Percentiles rank a stretch among this genome's conserved stretches.
These are phyloP conservation scores for Leishmania arabica DNA, from an alignment of 208 protist genomes.

Conservation along the genomic window DNA sequence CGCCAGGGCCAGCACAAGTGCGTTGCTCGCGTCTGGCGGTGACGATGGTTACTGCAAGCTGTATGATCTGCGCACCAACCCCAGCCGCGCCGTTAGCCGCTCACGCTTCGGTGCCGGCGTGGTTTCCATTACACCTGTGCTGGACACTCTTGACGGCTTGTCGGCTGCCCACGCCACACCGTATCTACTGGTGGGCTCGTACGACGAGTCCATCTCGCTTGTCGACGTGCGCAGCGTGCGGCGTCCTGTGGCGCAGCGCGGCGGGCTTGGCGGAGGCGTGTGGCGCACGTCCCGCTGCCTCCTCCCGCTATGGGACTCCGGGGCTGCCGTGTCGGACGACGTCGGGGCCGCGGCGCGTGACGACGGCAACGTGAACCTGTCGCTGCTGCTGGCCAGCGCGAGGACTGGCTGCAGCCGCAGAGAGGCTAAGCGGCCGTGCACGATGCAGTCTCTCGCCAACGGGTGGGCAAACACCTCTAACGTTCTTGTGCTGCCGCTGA, in stretches of 20 bases:
- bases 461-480: conserved; percentile 52
- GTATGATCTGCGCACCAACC: conserved; percentile 50
- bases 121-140: conserved; percentile 71
- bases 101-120: conserved; percentile 77
- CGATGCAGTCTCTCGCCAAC: background rate
- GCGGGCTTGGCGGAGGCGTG: conserved; percentile 70
- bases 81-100: conserved; percentile 19
- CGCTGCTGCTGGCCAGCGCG: background rate
- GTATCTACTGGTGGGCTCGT: conserved; percentile 74
- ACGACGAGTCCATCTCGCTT: conserved; percentile 79
- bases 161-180: conserved; percentile 27
- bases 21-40: conserved; percentile 63
- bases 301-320: conserved; percentile 15
- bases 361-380: conserved; percentile 10
- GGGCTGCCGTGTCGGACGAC: background rate
- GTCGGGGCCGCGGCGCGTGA: background rate
- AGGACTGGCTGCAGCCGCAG: background rate
- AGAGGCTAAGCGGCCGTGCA: background rate
- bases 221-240: conserved; percentile 59
- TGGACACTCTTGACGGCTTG: conserved; percentile 13
- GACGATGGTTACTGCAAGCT: conserved; percentile 78
- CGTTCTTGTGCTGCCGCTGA: conserved; percentile 72
- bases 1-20: background rate
- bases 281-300: conserved; percentile 75
- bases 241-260: conserved; percentile 44